Percentiles rank a stretch among this genome's conserved stretches.
Conservation (phyloP, 257 asterid genomes). For the Verbena officinalis region DNA sequence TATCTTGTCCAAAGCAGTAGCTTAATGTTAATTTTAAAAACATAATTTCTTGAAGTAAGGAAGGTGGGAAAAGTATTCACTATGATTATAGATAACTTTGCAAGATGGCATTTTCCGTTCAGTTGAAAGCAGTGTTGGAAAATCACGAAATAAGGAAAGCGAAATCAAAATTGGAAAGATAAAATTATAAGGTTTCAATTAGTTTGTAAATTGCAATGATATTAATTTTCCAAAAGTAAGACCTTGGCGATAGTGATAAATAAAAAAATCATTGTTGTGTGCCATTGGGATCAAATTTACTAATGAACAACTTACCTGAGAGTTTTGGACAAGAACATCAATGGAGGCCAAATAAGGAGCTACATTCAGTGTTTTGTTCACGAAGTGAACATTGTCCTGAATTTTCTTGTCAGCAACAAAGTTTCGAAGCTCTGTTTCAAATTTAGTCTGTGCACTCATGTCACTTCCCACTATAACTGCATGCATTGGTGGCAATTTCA, state of each 20-base stretch:
- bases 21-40: background rate
- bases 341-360: slow-evolving; percentile 92
- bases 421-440: slow-evolving; percentile 78
- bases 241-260: slow-evolving; percentile 3
- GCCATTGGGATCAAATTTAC: background rate
- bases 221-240: slow-evolving; percentile 11
- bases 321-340: slow-evolving; percentile 93
- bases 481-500: slow-evolving; percentile 70
- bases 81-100: background rate
- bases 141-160: background rate
- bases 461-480: slow-evolving; percentile 95
- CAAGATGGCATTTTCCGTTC: background rate
- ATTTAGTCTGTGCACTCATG: slow-evolving; percentile 78
- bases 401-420: slow-evolving; percentile 71
- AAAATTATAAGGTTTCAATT: background rate
- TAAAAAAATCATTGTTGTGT: background rate
- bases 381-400: slow-evolving; percentile 73
- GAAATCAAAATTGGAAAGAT: background rate
- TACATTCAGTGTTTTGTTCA: slow-evolving; percentile 85
- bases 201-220: background rate
- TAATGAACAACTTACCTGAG: slow-evolving; percentile 62
- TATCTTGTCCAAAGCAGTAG: background rate
- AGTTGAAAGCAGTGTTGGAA: background rate
- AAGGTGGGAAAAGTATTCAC: background rate
- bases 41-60: background rate